These are phyloP conservation scores for Clonostachys rhizophaga DNA, from an alignment of 2,329 filamentous ascomycete species.

Conservation along the genomic window DNA sequence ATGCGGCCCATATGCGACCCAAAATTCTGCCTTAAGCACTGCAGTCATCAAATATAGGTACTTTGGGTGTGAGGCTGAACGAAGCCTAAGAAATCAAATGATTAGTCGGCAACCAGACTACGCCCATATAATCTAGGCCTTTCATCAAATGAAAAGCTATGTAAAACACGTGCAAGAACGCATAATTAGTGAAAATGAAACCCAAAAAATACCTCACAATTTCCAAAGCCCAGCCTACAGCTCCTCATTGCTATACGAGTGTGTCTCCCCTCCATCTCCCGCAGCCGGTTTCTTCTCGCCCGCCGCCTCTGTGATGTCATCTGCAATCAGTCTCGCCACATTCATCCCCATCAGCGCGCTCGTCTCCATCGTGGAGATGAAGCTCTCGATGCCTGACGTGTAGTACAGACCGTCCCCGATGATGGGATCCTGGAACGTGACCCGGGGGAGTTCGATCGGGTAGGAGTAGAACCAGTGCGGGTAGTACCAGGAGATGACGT, in stretches of 20 bases:
- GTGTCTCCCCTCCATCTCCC: neutral
- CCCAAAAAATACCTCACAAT: too few species aligned
- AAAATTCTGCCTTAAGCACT: too few species aligned
- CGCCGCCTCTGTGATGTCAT: slow-evolving; percentile 33
- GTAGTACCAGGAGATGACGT: slow-evolving; percentile 68
- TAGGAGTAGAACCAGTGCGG: slow-evolving; percentile 80
- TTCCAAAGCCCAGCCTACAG: neutral
- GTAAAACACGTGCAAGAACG: too few species aligned
- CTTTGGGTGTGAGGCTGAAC: too few species aligned
- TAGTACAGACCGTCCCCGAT: slow-evolving; percentile 66
- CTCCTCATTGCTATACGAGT: neutral
- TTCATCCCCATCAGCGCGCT: slow-evolving; percentile 89
- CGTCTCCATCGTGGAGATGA: slow-evolving; percentile 98
- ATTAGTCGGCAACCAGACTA: too few species aligned
- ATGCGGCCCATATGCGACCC: too few species aligned
- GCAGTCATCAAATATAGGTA: too few species aligned
- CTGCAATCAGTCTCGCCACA: slow-evolving; percentile 65
- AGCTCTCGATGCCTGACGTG: slow-evolving; percentile 78
- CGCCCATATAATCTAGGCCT: too few species aligned
- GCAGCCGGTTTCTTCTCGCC: neutral
- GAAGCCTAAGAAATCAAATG: too few species aligned
- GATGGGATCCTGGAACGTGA: slow-evolving; percentile 79
- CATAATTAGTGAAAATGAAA: too few species aligned
- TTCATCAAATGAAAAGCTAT: too few species aligned
- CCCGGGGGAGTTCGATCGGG: slow-evolving; percentile 76